Base-by-base conservation (phyloP, 371 early-diverging fungal species). In the Rhizopus stolonifer region DNA sequence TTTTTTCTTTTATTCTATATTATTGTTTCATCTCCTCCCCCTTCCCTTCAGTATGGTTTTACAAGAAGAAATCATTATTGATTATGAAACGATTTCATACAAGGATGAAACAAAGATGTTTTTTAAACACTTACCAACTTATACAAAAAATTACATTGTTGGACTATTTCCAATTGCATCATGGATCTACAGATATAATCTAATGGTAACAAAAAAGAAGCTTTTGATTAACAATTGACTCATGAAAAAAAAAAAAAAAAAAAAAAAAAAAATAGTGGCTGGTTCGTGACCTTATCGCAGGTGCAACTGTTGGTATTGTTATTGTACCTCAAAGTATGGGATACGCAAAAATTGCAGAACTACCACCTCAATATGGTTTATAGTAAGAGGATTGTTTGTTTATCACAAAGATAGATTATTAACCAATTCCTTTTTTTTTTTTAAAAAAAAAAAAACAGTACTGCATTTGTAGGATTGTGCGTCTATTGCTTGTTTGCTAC, bases 311-410 rank as follows among this genome's bases (percentile, higher is more conserved):
- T 17, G 93, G 91, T 17, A 70, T 89, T 34, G 85, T 95, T 8
- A 84, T 91, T 17, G 83, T 95, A 17, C 95, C 93, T 15, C 95
- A 95, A 59, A 78, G 81, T 53, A 85, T 90, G 86, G 89, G 84
- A 36, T 89, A 91, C 59, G 87, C 94, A n/a, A 91, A 87, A 63
- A 74, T 95, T 13, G 94, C 92, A 2, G 68, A 72, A 23, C 70
- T 95, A 15, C 87, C 91, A 15, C 81, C 87, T 23, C 79, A 93
- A 66, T 90, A 90, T 60, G 95, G 94, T 4, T 76, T 95, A 31
- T 95, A 95, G 80, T 86, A 92, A 61, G 62, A 33, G 7, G 3
- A n/a, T n/a, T n/a, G n/a, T n/a, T n/a, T n/a, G n/a, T n/a, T n/a
- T n/a, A n/a, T n/a, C n/a, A n/a, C n/a, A n/a, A n/a, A n/a, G n/a